Conservation (phyloP, 495 filamentous ascomycete genomes). For the Hypoxylon fuscum region DNA sequence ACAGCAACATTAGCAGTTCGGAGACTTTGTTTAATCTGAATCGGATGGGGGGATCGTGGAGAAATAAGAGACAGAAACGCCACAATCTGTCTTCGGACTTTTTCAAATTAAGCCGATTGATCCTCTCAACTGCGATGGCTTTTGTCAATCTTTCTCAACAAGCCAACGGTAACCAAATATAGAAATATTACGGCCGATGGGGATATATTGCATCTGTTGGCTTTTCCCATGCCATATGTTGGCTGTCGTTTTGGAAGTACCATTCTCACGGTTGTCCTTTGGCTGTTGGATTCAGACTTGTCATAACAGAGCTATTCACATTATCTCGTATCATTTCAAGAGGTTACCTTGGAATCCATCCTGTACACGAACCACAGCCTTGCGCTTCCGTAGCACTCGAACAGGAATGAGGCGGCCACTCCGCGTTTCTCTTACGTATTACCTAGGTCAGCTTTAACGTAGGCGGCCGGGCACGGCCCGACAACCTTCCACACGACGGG, state of each 20-base stretch:
- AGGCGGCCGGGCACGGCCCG: constrained; percentile 26
- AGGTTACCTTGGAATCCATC: background rate
- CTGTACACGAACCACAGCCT: constrained; percentile 25
- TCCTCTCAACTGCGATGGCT: background rate
- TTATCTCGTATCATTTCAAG: too few species aligned
- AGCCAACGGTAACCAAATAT: too few species aligned
- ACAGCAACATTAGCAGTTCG: constrained; percentile 5
- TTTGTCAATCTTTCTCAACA: too few species aligned
- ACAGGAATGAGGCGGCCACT: background rate
- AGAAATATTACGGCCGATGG: too few species aligned
- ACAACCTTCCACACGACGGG: constrained; percentile 17
- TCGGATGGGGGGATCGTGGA: constrained; percentile 26
- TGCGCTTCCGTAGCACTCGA: constrained; percentile 5
- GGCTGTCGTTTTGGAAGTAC: too few species aligned
- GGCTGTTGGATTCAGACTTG: too few species aligned
- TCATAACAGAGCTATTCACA: too few species aligned
- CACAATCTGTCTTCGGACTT: constrained; percentile 8
- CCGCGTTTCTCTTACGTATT: constrained; percentile 25
- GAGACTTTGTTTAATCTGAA: constrained; percentile 6
- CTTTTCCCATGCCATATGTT: too few species aligned
- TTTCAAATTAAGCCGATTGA: background rate
- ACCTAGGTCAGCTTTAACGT: background rate
- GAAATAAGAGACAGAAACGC: constrained; percentile 25
- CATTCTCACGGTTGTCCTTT: too few species aligned
- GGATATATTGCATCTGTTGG: too few species aligned